Evolutionary conservation across 2,329 filamentous ascomycete genomes (phyloP).

Genomic region (Fusarium sambucinum): DNA sequence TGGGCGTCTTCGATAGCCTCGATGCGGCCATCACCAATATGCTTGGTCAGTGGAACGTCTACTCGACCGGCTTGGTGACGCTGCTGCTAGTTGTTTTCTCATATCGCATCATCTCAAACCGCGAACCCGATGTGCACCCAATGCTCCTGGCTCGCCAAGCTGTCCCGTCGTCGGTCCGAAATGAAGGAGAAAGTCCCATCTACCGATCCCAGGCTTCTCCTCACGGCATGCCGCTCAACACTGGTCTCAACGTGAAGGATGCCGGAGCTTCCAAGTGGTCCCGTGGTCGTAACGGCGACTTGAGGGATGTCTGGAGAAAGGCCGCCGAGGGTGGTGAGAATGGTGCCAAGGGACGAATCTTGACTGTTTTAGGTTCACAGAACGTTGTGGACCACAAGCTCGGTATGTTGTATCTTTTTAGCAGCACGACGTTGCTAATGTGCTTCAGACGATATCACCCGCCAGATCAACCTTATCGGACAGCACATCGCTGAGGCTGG

Average conservation of each 20-base stretch:
- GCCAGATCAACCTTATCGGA: conserved; percentile 89
- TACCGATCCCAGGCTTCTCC: conserved; percentile 88
- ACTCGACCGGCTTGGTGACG: conserved; percentile 77
- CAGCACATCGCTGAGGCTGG: conserved; percentile 78
- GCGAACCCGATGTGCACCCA: conserved; percentile 91
- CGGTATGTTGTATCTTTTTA: conserved; percentile 55
- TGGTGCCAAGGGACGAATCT: conserved; percentile 76
- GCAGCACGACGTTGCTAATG: conserved; percentile 17
- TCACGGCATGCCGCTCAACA: conserved; percentile 83
- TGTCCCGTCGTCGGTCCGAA: conserved; percentile 79
- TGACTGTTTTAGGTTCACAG: conserved; percentile 83
- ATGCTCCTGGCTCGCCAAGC: conserved; percentile 90
- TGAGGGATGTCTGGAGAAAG: conserved; percentile 90
- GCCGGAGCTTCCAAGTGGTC: conserved; percentile 84
- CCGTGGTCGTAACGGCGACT: conserved; percentile 84
- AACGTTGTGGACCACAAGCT: conserved; percentile 79
- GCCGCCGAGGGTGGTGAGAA: conserved; percentile 74
- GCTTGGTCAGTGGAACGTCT: conserved; percentile 83
- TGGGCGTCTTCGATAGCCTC: conserved; percentile 69
- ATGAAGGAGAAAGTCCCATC: conserved; percentile 85
- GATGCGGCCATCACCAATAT: conserved; percentile 78
- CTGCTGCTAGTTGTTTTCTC: conserved; percentile 75
- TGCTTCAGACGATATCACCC: conserved; percentile 74
- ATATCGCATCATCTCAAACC: conserved; percentile 76
- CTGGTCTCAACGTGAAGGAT: conserved; percentile 85